Conservation (phyloP, 768 basidiomycete genomes). For the Megacollybia marginata region DNA sequence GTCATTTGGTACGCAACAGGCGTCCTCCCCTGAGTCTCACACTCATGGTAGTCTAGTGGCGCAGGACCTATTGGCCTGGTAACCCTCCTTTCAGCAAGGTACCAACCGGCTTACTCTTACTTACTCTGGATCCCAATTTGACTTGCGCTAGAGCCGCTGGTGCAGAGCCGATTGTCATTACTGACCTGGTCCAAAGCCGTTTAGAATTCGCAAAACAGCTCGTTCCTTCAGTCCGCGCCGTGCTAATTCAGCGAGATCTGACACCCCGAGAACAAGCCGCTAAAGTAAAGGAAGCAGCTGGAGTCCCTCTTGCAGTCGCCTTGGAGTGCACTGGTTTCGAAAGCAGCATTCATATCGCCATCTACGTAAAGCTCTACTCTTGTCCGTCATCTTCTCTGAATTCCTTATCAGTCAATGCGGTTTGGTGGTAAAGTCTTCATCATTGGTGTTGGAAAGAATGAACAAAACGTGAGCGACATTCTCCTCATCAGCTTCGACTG, state of each 20-base stretch:
- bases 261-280: conserved; percentile 43
- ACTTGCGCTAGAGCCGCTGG: conserved; percentile 43
- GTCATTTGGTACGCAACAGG: conserved; percentile 43
- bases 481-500: not conserved
- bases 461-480: conserved; percentile 38
- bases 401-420: conserved; percentile 38
- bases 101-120: no score
- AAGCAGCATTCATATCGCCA: conserved; percentile 51
- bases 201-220: conserved; percentile 60
- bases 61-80: conserved; percentile 64
- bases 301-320: conserved; percentile 39
- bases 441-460: conserved; percentile 61
- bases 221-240: conserved; percentile 49
- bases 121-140: no score
- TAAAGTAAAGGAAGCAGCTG: conserved; percentile 45
- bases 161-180: conserved; percentile 63
- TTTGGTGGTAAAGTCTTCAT: conserved; percentile 67
- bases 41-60: conserved; percentile 30
- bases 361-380: conserved; percentile 32
- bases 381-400: not conserved
- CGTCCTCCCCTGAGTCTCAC: not conserved
- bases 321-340: conserved; percentile 63
- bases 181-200: conserved; percentile 58
- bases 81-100: conserved; percentile 45
- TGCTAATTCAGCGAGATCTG: conserved; percentile 42